phyloP scores from a whole-genome alignment of 192 early-diverging fungal species.

The Dissophora globulifera region DNA sequence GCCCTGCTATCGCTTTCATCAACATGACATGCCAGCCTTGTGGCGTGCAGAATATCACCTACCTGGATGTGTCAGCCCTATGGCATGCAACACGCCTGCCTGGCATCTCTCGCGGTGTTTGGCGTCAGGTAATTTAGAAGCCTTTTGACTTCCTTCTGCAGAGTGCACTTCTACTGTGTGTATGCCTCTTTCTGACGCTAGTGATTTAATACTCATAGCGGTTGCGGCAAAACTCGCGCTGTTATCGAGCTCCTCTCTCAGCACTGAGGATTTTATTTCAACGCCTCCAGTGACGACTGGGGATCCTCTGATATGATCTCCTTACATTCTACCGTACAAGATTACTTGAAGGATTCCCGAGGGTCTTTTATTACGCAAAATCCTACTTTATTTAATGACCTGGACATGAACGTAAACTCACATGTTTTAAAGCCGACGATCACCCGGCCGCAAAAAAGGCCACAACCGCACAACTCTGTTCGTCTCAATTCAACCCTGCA shows the following conservation, averaged over 20 bases:
- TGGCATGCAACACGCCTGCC: constrained; percentile 34
- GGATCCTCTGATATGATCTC: constrained; percentile 6
- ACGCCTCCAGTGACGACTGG: constrained; percentile 18
- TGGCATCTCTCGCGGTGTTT: constrained; percentile 28
- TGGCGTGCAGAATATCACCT: constrained; percentile 24
- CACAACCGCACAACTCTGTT: too few relatives aligned
- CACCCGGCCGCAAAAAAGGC: too few relatives aligned
- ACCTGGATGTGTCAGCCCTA: constrained; percentile 27
- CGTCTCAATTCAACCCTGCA: too few relatives aligned
- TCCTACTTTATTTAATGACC: too few relatives aligned
- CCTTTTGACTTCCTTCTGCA: too few relatives aligned
- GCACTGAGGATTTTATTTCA: constrained; percentile 34
- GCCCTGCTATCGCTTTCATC: neutral
- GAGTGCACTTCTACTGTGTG: too few relatives aligned
- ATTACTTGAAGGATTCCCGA: too few relatives aligned
- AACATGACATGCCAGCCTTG: constrained; percentile 24
- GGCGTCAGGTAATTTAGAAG: neutral
- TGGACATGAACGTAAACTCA: too few relatives aligned
- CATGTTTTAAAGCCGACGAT: too few relatives aligned
- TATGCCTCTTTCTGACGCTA: too few relatives aligned
- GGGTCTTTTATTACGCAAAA: too few relatives aligned
- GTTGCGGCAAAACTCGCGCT: constrained; percentile 26
- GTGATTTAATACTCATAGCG: too few relatives aligned
- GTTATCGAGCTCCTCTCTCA: constrained; percentile 18
- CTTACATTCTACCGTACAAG: neutral